These are phyloP conservation scores for Didymella segeticola DNA, from an alignment of 2,329 filamentous ascomycete genomes.

Conservation along the genomic window DNA sequence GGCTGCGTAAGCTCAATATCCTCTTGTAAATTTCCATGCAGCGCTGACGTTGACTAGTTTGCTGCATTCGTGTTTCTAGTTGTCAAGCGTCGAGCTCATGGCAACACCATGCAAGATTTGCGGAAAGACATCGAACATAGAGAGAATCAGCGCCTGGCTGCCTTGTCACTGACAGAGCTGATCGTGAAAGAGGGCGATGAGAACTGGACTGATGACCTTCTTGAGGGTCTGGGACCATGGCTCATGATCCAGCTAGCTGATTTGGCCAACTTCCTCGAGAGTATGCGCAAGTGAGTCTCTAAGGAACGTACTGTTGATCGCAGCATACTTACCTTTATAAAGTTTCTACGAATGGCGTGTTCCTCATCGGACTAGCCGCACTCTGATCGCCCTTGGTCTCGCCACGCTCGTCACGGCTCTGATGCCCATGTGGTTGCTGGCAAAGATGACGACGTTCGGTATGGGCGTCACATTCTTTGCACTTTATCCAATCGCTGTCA, in stretches of 20 bases:
- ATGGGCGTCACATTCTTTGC: conserved; percentile 43
- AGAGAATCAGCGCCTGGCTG: conserved; percentile 39
- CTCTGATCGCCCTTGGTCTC: conserved; percentile 32
- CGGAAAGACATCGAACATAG: conserved; percentile 41
- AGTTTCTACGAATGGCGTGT: conserved; percentile 49
- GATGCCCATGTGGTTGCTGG: conserved; percentile 34
- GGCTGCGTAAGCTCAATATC: conserved; percentile 27
- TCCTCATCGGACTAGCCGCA: conserved; percentile 34
- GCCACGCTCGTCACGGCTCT: conserved; percentile 31
- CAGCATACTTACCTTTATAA: neutral
- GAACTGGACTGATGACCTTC: conserved; percentile 44
- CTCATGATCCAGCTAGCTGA: conserved; percentile 47
- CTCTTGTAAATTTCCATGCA: neutral
- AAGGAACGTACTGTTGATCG: no score
- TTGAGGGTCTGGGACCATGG: conserved; percentile 39
- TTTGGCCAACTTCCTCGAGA: conserved; percentile 45
- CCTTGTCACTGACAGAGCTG: conserved; percentile 43
- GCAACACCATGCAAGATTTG: conserved; percentile 34
- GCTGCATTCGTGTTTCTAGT: conserved; percentile 34
- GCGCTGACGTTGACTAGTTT: conserved; percentile 19
- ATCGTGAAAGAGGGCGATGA: conserved; percentile 48
- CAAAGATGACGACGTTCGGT: conserved; percentile 39
- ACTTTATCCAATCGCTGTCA: conserved; percentile 43
- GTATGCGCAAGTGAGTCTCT: conserved; percentile 36
- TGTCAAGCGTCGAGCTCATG: conserved; percentile 25